Base-by-base conservation (phyloP, 257 asterid species). In the Penstemon barbatus region DNA sequence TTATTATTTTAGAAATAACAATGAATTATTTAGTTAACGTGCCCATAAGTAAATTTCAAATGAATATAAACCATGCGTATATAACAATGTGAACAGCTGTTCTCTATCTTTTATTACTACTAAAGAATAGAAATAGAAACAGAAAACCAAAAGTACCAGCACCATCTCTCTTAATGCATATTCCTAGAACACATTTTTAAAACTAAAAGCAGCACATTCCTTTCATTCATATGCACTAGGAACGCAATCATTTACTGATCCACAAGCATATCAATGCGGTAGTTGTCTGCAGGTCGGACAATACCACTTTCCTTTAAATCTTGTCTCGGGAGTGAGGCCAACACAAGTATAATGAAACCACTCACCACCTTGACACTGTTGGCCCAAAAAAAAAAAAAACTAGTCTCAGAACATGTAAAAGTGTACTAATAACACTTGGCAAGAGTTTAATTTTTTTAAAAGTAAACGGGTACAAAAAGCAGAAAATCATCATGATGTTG, bases 261-360 rank as follows among this genome's bases (percentile, higher is more conserved):
- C 33, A 33, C 57, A 10, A 44, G 46, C 49, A 43, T 44, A 11
- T 79, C 84, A 84, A 57, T 78, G 81, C 4, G 84, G 80, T 63
- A 77, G 69, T 46, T 82, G 87, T 68, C 84, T 84, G 86, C 99
- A 94, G 55, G 97, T 89, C 8, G 99, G 99, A 67, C 99, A 94
- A 70, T 84, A 94, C 99, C 99, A 94, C 89, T 89, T 94, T 9
- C 96, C 97, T 78, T 85, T 91, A 51, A 86, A 91, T 77, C 97
- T 84, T 2, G 99, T 94, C 87, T 94, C 99, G 0, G 96, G 96
- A 39, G 96, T 85, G 57, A 91, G 89, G 71, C 95, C 97, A 44
- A 94, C 99, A 65, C 99, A 94, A n/a, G 96, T 76, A 66, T 94
- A 94, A 78, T 94, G 99, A 71, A 94, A 94, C 99, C 99, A 94